Evolutionary conservation across 352 stramenopile genomes (phyloP).

Genomic region (Saprolegnia diclina): DNA sequence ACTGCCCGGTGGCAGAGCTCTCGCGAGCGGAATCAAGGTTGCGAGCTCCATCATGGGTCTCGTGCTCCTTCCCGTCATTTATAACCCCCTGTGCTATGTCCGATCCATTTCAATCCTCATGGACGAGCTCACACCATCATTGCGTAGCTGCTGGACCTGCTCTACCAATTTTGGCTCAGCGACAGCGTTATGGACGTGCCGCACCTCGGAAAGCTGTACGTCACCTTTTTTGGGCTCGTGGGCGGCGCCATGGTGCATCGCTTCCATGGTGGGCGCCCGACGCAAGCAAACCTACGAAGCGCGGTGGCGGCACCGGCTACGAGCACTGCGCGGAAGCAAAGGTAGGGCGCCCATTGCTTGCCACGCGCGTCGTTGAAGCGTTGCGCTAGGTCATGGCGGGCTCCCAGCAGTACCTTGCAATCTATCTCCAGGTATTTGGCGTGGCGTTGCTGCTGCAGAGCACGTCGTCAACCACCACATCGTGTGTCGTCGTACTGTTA

Average conservation of each 20-base stretch:
- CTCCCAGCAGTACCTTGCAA: constrained; percentile 55
- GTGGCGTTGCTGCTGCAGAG: constrained; percentile 73
- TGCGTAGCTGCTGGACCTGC: constrained; percentile 40
- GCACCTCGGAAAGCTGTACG: constrained; percentile 83
- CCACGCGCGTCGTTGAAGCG: constrained; percentile 57
- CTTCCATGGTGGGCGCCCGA: constrained; percentile 75
- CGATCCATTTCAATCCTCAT: neutral
- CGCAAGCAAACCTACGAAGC: constrained; percentile 46
- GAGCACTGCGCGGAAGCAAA: no score
- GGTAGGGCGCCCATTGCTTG: no score
- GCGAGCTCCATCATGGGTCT: constrained; percentile 68
- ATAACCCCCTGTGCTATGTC: constrained; percentile 52
- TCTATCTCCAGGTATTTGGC: constrained; percentile 51
- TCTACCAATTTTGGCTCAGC: constrained; percentile 52
- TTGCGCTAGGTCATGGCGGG: constrained; percentile 53
- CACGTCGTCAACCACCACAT: constrained; percentile 72
- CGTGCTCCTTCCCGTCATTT: constrained; percentile 68
- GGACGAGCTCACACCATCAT: neutral
- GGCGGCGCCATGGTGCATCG: constrained; percentile 72
- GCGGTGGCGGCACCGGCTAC: no score
- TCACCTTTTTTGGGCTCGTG: constrained; percentile 66
- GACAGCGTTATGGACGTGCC: constrained; percentile 69
- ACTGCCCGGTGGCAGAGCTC: constrained; percentile 56
- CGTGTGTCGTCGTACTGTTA: constrained; percentile 59
- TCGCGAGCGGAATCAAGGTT: constrained; percentile 62